Conservation (phyloP, 805 yeast genomes). For the Schizosaccharomyces octosporus region DNA sequence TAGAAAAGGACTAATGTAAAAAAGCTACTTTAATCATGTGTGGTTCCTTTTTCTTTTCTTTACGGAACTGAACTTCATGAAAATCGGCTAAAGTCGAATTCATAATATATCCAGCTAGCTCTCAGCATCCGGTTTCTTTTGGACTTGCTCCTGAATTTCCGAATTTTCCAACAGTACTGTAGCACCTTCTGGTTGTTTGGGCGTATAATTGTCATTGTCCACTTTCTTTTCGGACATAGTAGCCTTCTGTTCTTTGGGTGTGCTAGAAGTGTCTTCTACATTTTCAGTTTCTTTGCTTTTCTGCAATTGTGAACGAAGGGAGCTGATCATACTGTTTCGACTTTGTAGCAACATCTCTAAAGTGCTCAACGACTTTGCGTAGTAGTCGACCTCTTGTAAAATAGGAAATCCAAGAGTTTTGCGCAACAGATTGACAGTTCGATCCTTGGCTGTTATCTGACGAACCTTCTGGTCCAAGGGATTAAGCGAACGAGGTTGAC, state of each 20-base stretch:
- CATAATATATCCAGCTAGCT: too few relatives aligned
- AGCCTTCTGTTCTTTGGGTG: neutral
- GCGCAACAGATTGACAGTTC: neutral
- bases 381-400: neutral
- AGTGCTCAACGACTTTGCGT: neutral
- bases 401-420: neutral
- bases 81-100: too few relatives aligned
- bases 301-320: neutral
- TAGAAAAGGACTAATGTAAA: too few relatives aligned
- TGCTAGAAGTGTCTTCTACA: neutral
- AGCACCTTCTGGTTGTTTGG: too few relatives aligned
- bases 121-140: too few relatives aligned
- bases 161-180: too few relatives aligned
- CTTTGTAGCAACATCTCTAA: neutral
- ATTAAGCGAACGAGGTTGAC: neutral
- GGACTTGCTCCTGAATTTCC: too few relatives aligned
- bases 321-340: neutral
- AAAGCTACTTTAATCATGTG: too few relatives aligned
- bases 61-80: too few relatives aligned
- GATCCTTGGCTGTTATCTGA: neutral
- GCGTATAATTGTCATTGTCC: neutral
- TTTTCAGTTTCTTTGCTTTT: neutral
- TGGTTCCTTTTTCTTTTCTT: too few relatives aligned
- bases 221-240: neutral
- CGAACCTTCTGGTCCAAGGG: neutral